Evolutionary conservation across 805 yeast species (phyloP), one percentile per base, ranked within the genome.

Genomic region (Komagataella populi): DNA sequence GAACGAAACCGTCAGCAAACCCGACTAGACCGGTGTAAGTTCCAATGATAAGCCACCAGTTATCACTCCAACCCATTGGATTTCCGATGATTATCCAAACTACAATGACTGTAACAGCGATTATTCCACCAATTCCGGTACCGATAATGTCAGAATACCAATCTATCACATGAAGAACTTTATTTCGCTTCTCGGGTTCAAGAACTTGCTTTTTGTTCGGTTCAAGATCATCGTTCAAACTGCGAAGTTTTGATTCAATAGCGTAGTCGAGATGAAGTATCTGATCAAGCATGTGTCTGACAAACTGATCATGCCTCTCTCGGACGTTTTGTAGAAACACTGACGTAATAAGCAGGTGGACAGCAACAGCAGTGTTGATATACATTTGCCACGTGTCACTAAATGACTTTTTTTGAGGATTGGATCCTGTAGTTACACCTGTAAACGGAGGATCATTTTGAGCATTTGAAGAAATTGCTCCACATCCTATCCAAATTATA

Each of bases 11-110:
- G 54, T 71, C 76, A 48, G 68, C 50, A 54, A 70, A 71, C 1
- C 75, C 75, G 45, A 71, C 60, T 20, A 71, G 59, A 17, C 76
- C 76, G 0, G 76, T 69, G 53, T 72, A 71, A 1, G 76, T 70
- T 48, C 76, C 76, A 54, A 70, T 71, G 45, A 72, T 69, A 46
- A 71, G 58, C 74, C 74, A 71, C 76, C 76, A 71, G 52, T 69
- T 61, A 48, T 62, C 65, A 55, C 56, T 55, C 67, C 68, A 72
- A 36, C 57, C 23, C 69, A 71, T 61, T n/a, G 60, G 51, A 45
- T 56, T 49, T 46, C 76, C 76, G 39, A 70, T 59, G 20, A 59
- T 58, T 16, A 70, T 16, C 76, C 76, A 71, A 18, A 56, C 65
- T 12, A 56, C 57, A 50, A 71, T 63, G 8, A 64, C 74, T 22